Conservation (phyloP, 257 asterid genomes). For the Plantago major region DNA sequence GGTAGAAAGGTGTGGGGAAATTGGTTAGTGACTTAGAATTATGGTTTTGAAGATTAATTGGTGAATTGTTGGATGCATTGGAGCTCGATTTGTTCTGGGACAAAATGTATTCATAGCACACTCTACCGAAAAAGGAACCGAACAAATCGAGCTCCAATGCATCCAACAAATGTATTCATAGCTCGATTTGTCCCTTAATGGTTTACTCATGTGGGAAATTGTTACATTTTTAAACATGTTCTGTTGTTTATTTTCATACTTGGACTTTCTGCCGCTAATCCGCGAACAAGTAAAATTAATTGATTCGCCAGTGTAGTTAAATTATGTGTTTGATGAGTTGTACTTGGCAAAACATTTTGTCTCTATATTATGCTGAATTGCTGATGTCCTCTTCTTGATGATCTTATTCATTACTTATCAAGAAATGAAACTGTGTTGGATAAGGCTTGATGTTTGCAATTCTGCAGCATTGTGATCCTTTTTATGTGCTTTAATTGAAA, state of each 20-base stretch:
- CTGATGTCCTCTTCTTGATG: not conserved
- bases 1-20: conserved; percentile 9
- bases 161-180: too few species aligned
- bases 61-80: too few species aligned
- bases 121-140: too few species aligned
- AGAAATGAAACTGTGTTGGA: not conserved
- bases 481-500: conserved; percentile 19
- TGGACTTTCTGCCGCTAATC: too few species aligned
- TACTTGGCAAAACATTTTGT: not conserved
- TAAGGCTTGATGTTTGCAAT: not conserved
- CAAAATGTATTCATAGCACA: too few species aligned
- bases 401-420: not conserved
- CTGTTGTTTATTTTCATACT: not conserved
- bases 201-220: too few species aligned
- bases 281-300: too few species aligned
- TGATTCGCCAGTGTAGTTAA: too few species aligned
- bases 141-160: too few species aligned
- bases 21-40: conserved; percentile 3
- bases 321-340: not conserved
- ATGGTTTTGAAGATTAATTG: not conserved
- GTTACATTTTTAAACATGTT: not conserved
- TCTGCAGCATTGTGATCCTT: not conserved
- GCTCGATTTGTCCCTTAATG: too few species aligned
- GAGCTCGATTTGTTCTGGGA: too few species aligned
- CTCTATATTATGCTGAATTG: not conserved